Percentiles rank a stretch among this genome's conserved stretches.
phyloP scores from a whole-genome alignment of 225 moss, liverwort and hornwort genomes.

The Rhytidiadelphus loreus region DNA sequence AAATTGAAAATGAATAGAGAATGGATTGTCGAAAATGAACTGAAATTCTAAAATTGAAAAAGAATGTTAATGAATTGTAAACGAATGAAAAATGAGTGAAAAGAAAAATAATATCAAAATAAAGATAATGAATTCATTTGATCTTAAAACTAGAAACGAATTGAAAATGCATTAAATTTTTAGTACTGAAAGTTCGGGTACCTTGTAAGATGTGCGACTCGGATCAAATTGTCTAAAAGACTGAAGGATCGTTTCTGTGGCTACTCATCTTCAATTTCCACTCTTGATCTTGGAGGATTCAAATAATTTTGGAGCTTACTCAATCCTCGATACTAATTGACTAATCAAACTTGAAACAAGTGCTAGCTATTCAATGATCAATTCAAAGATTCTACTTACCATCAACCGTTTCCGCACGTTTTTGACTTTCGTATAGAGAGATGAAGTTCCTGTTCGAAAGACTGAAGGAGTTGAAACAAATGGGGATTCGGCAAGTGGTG shows the following conservation, averaged over 20 bases:
- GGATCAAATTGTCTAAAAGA: neutral
- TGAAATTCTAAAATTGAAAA: neutral
- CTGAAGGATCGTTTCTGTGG: neutral
- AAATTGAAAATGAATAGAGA: neutral
- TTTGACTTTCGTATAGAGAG: slow-evolving; percentile 7
- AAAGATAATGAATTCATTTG: neutral
- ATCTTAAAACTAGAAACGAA: neutral
- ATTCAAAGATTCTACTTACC: neutral
- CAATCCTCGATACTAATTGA: neutral
- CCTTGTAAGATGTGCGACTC: neutral
- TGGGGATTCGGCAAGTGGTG: neutral
- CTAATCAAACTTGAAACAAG: neutral
- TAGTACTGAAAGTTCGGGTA: neutral
- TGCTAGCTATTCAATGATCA: neutral
- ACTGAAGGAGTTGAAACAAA: slow-evolving; percentile 21
- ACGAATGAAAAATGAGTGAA: neutral
- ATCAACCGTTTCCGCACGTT: neutral
- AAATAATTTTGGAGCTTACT: neutral
- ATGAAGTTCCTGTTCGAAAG: slow-evolving; percentile 31
- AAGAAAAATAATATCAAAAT: neutral
- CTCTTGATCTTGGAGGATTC: neutral
- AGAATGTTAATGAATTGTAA: neutral
- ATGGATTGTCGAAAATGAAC: neutral
- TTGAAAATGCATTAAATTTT: neutral
- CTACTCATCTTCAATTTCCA: neutral